Evolutionary conservation across 306 rosid genomes (phyloP), one percentile per base, ranked within the genome.

Genomic region (Fragaria nilgerrensis): DNA sequence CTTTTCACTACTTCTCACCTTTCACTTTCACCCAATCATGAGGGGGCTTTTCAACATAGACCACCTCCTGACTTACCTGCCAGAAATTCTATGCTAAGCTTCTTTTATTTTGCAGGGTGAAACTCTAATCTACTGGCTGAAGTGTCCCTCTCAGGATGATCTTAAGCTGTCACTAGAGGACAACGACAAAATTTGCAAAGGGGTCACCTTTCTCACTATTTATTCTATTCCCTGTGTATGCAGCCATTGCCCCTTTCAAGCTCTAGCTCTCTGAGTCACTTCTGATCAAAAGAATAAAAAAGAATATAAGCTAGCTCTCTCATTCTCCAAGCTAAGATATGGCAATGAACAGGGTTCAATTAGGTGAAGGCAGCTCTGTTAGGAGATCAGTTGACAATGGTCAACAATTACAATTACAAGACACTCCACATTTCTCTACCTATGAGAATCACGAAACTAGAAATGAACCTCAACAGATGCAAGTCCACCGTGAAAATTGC

Each of bases 1-100:
- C 41, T 37, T 37, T 37, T 37, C 69, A 48, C 66, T 52, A 63
- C 74, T 50, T 73, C 75, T 82, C 81, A 82, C 81, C 89, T 84
- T 81, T 84, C 79, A 76, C 83, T 89, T 91, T 91, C 90, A 84
- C 89, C 89, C 96, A 90, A 90, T 91, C 84, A 93, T 87, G 84
- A 82, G 88, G 37, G 68, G 88, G 70, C 62, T 73, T 87, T 91
- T 86, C 88, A 91, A 89, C 78, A 74, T 11, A 72, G 49, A 49
- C 68, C 14, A 13, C 17, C 4, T 14, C 36, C 56, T 17, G n/a
- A 6, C 56, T 55, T 39, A n/a, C 67, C 66, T 32, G 62, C 82
- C 88, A 81, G 73, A 86, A 88, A 84, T 88, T 88, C 81, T 67
- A 84, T 77, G 67, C 56, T 64, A 53, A 82, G 17, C 80, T 84